Evolutionary conservation across 2,329 filamentous ascomycete species (phyloP), one percentile per base, ranked within the genome.

Genomic region (Decorospora gaudefroyi): DNA sequence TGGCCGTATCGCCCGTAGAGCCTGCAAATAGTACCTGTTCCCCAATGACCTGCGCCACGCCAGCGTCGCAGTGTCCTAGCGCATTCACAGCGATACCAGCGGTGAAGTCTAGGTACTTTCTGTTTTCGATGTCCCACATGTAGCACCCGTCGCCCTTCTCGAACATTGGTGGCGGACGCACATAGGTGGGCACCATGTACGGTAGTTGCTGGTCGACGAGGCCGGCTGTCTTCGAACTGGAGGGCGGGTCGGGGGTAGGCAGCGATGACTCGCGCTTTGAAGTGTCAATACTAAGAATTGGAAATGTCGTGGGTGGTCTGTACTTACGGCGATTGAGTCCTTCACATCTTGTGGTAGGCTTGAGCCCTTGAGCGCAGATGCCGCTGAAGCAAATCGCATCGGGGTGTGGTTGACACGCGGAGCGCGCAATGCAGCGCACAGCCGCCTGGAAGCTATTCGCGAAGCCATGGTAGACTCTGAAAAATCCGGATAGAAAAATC

Each of bases 151-250:
- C 77, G 53, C 91, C 93, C 69, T 85, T 88, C 46, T 90, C 84
- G 71, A 99, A 96, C 65, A 97, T 88, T 2, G 90, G 90, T 30
- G 87, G 80, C 34, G 93, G 92, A 17, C 93, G 88, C 38, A 90
- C 84, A 72, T 99, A 99, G 39, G 93, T 99, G 2, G 90, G 86
- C 18, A 99, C 88, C 92, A 99, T 97, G 74, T 85, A 97, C 3
- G 88, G 87, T 21, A 85, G 80, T 62, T 90, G 84, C 49, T 88
- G 82, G 56, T 83, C 79, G 54, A 96, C 82, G 47, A 96, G 80
- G 19, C 84, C 79, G 22, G 84, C 81, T 54, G 88, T 95, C 59
- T 83, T 76, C 1, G 90, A 93, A 70, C 90, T 86, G 33, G 81
- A 62, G 10, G 83, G 65, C 23, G 90, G 89, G 64, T 95, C 90